Evolutionary conservation across 352 stramenopile species (phyloP), one percentile per base, ranked within the genome.

Genomic region (Thalassiosira hispida): DNA sequence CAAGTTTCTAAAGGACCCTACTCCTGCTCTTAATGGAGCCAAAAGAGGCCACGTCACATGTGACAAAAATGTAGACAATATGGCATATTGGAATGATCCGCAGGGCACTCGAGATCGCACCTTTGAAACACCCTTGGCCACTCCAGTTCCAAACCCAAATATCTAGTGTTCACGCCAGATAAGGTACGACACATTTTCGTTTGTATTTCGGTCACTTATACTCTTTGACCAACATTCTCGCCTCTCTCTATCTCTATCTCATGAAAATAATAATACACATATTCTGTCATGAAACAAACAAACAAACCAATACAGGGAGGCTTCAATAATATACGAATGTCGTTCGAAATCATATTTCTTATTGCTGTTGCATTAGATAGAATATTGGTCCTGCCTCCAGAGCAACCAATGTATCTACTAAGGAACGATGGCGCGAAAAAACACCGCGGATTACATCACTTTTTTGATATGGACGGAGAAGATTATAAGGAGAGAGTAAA

Each of bases 161-260:
- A 95, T 76, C 79, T 96, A 8, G 95, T 91, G 12, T 97, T 97
- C 59, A 85, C 92, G 64, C 68, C 87, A 27, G 94, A 97, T 79
- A 57, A 59, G 29, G 94, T 92, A 42, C 35, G 73, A 22, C 47
- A 25, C 9, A 65, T 65, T 61, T 57, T 44, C 16, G 7, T 64
- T n/a, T 16, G 14, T 42, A 25, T 31, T 4, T 12, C 25, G 5
- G 14, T 14, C 8, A 4, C 11, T 23, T 9, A 38, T 42, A 66
- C 5, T 22, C 8, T 27, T 23, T 27, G 23, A n/a, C n/a, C 22
- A 44, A 14, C 29, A 49, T 29, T 40, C 20, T 25, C 47, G 8
- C 4, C 38, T 56, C 47, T 25, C 20, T 60, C n/a, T n/a, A n/a
- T n/a, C n/a, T n/a, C n/a, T n/a, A n/a, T n/a, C n/a, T n/a, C n/a